A percentile compares a stretch with the other conserved stretches of the same genome.
Conservation (phyloP, 495 filamentous ascomycete genomes). For the Neurospora tetraspora region DNA sequence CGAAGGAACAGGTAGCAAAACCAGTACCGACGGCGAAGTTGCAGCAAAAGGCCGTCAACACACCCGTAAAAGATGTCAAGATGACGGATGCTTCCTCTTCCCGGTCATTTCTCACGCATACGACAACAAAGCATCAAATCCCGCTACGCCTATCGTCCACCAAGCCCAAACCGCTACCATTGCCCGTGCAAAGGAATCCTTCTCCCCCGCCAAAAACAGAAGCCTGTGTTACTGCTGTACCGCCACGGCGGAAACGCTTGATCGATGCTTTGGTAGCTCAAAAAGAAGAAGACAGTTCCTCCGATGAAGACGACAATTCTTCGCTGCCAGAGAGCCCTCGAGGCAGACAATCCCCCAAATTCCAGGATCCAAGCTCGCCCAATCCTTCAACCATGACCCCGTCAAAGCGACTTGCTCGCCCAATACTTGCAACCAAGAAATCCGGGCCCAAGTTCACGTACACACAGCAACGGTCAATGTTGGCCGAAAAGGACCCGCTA, state of each 20-base stretch:
- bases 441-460: slow-evolving; percentile 34
- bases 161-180: slow-evolving; percentile 1
- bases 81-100: slow-evolving; percentile 10
- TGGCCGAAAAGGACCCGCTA: slow-evolving; percentile 31
- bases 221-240: neutral
- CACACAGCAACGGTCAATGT: slow-evolving; percentile 37
- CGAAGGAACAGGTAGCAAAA: slow-evolving; percentile 6
- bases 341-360: neutral
- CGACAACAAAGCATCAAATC: slow-evolving; percentile 20
- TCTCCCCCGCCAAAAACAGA: neutral
- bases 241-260: slow-evolving; percentile 33
- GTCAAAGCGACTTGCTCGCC: slow-evolving; percentile 6
- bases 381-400: neutral
- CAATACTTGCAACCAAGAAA: slow-evolving; percentile 13
- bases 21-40: slow-evolving; percentile 3
- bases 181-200: slow-evolving; percentile 6
- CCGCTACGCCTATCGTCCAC: slow-evolving; percentile 27
- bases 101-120: slow-evolving; percentile 15
- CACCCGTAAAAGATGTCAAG: slow-evolving; percentile 17
- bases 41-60: slow-evolving; percentile 1
- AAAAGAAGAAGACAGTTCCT: slow-evolving; percentile 10
- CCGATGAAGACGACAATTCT: slow-evolving; percentile 10
- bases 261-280: slow-evolving; percentile 48
- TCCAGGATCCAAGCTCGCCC: slow-evolving; percentile 12
- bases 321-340: neutral